Evolutionary conservation across 805 yeast genomes (phyloP), one percentile per base, ranked within the genome.

Genomic region (Scheffersomyces spartinae): DNA sequence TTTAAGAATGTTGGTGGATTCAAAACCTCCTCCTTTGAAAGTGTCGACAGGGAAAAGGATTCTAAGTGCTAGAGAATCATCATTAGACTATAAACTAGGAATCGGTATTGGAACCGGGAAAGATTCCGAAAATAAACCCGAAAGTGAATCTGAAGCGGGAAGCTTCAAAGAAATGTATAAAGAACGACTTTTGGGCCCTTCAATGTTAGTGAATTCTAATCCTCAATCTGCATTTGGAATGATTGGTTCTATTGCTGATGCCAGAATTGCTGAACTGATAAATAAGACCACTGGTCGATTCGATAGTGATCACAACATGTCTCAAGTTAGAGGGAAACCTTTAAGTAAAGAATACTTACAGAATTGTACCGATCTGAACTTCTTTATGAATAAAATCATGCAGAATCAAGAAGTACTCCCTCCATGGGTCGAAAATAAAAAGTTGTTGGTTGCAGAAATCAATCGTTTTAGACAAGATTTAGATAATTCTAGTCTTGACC

Each of bases 381-480:
- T 74, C 45, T 82, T 83, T 44, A 49, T 85, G 53, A 85, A 85
- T 49, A 73, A 80, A 33, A 76, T 85, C 23, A 51, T 85, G 29
- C 69, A 65, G 33, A 66, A 70, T 21, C 95, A 85, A 47, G 85
- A 82, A 25, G 74, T 82, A 1, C 55, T 74, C 7, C 94, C 95
- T 0, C 94, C 94, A 0, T 85, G 95, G 95, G 76, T 85, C 18
- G 94, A 83, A 39, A 74, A 70, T 28, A 91, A 81, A 46, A 59
- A 68, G 11, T 61, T 69, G 2, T 69, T 77, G 4, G 63, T 66
- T 21, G 32, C 39, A 2, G 68, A 67, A 18, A 59, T 79, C 6
- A 43, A 39, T 3, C 40, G 40, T 0, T 71, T 81, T 27, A 49
- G 85, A 26, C 33, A 36, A 0, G 58, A 58, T 18, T 28, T 75